Evolutionary conservation across 495 filamentous ascomycete species (phyloP).

Genomic region (Mytilinidion resinicola): DNA sequence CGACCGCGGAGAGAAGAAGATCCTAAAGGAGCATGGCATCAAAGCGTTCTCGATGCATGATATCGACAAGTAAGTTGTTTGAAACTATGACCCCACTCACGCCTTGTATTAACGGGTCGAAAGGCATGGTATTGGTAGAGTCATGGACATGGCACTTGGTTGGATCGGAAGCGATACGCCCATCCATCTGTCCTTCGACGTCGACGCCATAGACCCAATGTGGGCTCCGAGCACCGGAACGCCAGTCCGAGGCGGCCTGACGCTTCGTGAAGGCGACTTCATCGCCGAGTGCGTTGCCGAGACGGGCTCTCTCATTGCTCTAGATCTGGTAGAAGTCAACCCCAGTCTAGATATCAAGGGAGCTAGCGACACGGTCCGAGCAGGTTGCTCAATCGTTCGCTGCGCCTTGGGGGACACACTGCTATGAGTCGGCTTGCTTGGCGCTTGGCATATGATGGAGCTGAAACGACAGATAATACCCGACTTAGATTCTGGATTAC

Average conservation of each 20-base stretch:
- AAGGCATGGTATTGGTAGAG: constrained; percentile 85
- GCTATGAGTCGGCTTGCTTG: constrained; percentile 44
- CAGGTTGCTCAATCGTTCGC: constrained; percentile 82
- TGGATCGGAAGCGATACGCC: constrained; percentile 91
- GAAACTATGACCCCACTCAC: not conserved
- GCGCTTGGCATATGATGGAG: not conserved
- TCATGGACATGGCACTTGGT: constrained; percentile 94
- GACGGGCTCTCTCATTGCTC: constrained; percentile 81
- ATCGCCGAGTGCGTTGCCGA: constrained; percentile 95
- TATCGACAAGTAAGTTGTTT: constrained; percentile 62
- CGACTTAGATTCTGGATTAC: not conserved
- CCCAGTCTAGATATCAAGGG: constrained; percentile 71
- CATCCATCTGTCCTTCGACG: constrained; percentile 94
- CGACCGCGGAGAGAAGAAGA: constrained; percentile 81
- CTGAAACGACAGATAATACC: not conserved
- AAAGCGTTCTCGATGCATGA: constrained; percentile 99
- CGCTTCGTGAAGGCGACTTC: constrained; percentile 91
- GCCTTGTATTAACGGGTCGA: not conserved
- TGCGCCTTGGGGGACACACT: constrained; percentile 90
- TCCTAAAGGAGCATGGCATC: constrained; percentile 80
- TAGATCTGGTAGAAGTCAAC: constrained; percentile 97
- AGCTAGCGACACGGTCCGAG: constrained; percentile 79
- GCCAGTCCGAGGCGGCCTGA: constrained; percentile 90
- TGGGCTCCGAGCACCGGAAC: constrained; percentile 96
- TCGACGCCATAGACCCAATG: constrained; percentile 92